A percentile compares a stretch with the other conserved stretches of the same genome.
Conservation (phyloP, 148 eudicot genomes). For the Mesembryanthemum crystallinum region DNA sequence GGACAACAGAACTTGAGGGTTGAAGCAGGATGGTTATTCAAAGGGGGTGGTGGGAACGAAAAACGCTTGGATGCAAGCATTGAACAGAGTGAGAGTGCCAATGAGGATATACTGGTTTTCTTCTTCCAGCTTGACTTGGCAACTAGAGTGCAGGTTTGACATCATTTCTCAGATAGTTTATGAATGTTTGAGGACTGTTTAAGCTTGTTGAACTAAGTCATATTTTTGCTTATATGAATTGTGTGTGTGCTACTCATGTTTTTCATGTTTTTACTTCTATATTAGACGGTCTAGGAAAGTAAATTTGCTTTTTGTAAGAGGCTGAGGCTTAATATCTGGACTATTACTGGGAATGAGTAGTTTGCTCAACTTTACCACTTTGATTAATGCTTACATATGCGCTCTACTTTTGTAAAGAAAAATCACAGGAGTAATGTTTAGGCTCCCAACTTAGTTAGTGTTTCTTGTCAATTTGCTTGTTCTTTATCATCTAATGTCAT, state of each 20-base stretch:
- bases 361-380: too few relatives aligned
- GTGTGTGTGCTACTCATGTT: background rate
- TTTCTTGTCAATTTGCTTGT: background rate
- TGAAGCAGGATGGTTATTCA: slow-evolving; percentile 81
- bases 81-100: slow-evolving; percentile 90
- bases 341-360: too few relatives aligned
- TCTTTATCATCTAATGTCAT: background rate
- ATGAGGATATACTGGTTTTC: slow-evolving; percentile 87
- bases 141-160: slow-evolving; percentile 77
- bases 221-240: background rate
- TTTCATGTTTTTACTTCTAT: background rate
- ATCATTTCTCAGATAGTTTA: background rate
- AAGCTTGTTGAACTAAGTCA: background rate
- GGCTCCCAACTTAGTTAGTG: too few relatives aligned
- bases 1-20: slow-evolving; percentile 42
- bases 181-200: background rate
- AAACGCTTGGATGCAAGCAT: slow-evolving; percentile 58
- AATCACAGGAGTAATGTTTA: too few relatives aligned
- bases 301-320: too few relatives aligned
- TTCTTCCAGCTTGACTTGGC: slow-evolving; percentile 91
- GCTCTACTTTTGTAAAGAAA: too few relatives aligned
- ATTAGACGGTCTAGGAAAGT: too few relatives aligned
- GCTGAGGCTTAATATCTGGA: too few relatives aligned
- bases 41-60: slow-evolving; percentile 50
- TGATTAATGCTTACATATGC: too few relatives aligned